Evolutionary conservation across 2,329 filamentous ascomycete species (phyloP), one percentile per base, ranked within the genome.

Genomic region (Fusarium sp.): DNA sequence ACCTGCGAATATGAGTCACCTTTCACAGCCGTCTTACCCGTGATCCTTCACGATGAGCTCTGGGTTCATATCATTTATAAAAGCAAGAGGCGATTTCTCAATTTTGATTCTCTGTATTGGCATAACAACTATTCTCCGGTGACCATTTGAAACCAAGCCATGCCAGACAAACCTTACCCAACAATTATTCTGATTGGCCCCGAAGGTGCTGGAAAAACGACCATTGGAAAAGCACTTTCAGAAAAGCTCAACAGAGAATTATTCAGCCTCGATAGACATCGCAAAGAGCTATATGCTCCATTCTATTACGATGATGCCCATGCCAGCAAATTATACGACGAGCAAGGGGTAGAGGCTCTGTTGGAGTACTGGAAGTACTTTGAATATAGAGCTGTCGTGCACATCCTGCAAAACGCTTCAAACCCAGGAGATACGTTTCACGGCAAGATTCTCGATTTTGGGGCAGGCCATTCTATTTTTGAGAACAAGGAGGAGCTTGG

Each of bases 161-260:
- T 56, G 52, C 1, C 12, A 1, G 37, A 7, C 18, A 15, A 23
- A 8, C 11, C 5, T 15, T 45, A 16, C 12, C 38, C 38, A 14
- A 25, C 52, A 5, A 45, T 56, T 3, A 33, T 56, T 44, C 2
- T 56, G 0, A 56, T 56, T 9, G 37, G 52, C 4, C 52, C 38
- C 3, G 37, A 56, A 25, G 37, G 52, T 10, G 52, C 52, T 33
- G 37, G 52, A 1, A 56, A 56, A 23, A 25, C 52, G 18, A 33
- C 38, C 0, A 25, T 56, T 7, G 52, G 21, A 4, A 56, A 56
- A 7, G 3, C 5, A 3, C 52, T 56, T 5, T 5, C 52, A 15
- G 21, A 56, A 1, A 21, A 9, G 1, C 27, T 25, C 27, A 0
- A 12, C 21, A 21, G 1, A 25, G n/a, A 45, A 10, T 0, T 25